A percentile compares a stretch with the other conserved stretches of the same genome.
These are phyloP conservation scores for Novymonas esmeraldas DNA, from an alignment of 208 protist species.

Conservation along the genomic window DNA sequence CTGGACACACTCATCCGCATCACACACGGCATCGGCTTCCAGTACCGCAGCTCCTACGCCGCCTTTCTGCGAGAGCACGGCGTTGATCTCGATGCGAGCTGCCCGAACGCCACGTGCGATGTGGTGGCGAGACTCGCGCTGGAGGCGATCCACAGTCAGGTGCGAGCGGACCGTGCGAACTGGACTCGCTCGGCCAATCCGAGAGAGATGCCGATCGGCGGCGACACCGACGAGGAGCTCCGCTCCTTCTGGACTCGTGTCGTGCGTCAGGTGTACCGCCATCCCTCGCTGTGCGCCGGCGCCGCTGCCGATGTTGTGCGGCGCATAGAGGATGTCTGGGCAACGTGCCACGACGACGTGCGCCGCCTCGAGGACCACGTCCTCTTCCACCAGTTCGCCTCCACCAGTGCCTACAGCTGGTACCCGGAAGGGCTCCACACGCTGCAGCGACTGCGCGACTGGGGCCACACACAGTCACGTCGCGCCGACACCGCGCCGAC, in stretches of 20 bases:
- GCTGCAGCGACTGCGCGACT: conserved; percentile 40
- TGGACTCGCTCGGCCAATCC: conserved; percentile 28
- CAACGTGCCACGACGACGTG: not conserved
- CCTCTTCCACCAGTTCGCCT: conserved; percentile 43
- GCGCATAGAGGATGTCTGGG: conserved; percentile 12
- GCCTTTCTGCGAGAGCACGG: conserved; percentile 46
- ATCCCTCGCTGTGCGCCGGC: conserved; percentile 16
- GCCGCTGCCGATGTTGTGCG: conserved; percentile 5
- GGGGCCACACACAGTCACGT: conserved; percentile 29
- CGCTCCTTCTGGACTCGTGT: conserved; percentile 55
- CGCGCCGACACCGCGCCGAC: not conserved
- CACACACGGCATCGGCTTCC: conserved; percentile 47
- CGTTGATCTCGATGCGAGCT: conserved; percentile 14
- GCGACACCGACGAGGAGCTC: conserved; percentile 27
- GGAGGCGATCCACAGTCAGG: conserved; percentile 10
- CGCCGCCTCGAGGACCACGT: conserved; percentile 26
- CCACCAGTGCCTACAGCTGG: conserved; percentile 55
- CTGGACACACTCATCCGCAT: conserved; percentile 63
- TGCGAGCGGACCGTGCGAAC: conserved; percentile 12
- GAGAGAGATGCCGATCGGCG: conserved; percentile 72
- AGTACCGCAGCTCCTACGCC: conserved; percentile 54
- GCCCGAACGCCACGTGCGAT: conserved; percentile 12
- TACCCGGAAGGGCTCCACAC: conserved; percentile 50
- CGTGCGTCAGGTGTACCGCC: conserved; percentile 27
- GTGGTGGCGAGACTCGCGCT: conserved; percentile 10